Percentiles rank a stretch among this genome's conserved stretches.
phyloP scores from a whole-genome alignment of 73 alveolate species.

The Tetrahymena borealis region DNA sequence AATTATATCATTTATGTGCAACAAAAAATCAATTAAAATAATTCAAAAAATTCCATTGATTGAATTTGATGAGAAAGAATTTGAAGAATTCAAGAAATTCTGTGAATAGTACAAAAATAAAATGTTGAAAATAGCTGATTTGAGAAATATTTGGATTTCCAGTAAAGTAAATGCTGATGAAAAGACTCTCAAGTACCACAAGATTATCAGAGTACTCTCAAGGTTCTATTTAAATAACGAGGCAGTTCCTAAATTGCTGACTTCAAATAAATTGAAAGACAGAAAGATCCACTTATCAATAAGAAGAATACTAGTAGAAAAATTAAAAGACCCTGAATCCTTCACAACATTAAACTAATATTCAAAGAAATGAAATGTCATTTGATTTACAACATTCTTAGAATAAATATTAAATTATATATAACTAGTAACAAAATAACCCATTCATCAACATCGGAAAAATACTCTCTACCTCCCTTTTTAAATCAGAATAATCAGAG shows the following conservation, averaged over 20 bases:
- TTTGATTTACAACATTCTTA: not conserved
- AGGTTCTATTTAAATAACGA: not conserved
- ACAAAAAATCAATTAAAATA: not conserved
- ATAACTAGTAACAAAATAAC: too few species aligned
- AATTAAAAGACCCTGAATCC: not conserved
- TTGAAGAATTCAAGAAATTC: not conserved
- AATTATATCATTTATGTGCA: not conserved
- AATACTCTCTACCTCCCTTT: too few species aligned
- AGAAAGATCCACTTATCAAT: not conserved
- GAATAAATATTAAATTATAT: not conserved
- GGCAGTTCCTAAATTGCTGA: not conserved
- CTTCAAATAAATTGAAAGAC: not conserved
- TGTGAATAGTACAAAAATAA: not conserved
- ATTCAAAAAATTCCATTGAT: not conserved
- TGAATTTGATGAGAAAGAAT: not conserved
- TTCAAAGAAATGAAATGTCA: not conserved
- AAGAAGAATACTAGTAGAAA: constrained; percentile 1
- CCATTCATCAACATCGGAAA: too few species aligned
- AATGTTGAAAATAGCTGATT: not conserved
- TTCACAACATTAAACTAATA: not conserved
- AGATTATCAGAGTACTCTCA: not conserved
- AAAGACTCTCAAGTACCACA: not conserved
- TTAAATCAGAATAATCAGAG: too few species aligned
- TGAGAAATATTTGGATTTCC: not conserved
- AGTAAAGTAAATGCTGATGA: not conserved